Conservation (phyloP, 2,329 filamentous ascomycete species). For the Colletotrichum ledebouriae region DNA sequence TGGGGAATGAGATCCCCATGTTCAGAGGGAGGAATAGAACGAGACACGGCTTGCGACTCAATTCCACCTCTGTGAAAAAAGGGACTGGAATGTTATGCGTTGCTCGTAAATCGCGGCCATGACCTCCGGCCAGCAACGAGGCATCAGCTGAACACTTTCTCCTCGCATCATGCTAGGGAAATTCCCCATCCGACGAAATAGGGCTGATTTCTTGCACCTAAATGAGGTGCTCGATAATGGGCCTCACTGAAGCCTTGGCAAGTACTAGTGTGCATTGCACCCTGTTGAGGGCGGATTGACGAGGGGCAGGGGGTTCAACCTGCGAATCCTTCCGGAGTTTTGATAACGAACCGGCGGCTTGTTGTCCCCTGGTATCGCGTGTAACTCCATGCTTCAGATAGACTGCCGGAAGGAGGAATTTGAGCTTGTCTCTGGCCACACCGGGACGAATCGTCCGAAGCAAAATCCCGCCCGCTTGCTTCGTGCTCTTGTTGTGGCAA, state of each 20-base stretch:
- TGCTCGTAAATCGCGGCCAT: neutral
- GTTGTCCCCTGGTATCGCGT: neutral
- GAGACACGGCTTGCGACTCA: conserved; percentile 18
- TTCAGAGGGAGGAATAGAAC: conserved; percentile 17
- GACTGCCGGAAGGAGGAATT: neutral
- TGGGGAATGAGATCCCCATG: conserved; percentile 13
- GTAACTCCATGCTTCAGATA: neutral
- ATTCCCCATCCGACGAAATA: neutral
- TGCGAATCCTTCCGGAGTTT: neutral
- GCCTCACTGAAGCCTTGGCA: neutral
- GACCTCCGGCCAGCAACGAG: conserved; percentile 1
- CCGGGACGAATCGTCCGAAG: conserved; percentile 9
- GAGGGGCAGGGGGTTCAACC: neutral
- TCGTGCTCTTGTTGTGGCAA: conserved; percentile 4
- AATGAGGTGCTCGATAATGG: neutral
- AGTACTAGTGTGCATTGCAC: neutral
- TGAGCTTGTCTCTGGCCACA: neutral
- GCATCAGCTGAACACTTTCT: neutral
- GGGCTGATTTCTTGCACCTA: neutral
- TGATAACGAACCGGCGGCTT: neutral
- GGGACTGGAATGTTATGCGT: neutral
- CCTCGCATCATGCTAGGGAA: conserved; percentile 7
- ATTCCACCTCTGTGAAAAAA: conserved; percentile 6
- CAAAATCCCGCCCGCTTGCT: neutral
- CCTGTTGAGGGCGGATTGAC: conserved; percentile 1